Base-by-base conservation (phyloP, 1,284 basidiomycete species). In the Cutaneotrichosporon dermatis region DNA sequence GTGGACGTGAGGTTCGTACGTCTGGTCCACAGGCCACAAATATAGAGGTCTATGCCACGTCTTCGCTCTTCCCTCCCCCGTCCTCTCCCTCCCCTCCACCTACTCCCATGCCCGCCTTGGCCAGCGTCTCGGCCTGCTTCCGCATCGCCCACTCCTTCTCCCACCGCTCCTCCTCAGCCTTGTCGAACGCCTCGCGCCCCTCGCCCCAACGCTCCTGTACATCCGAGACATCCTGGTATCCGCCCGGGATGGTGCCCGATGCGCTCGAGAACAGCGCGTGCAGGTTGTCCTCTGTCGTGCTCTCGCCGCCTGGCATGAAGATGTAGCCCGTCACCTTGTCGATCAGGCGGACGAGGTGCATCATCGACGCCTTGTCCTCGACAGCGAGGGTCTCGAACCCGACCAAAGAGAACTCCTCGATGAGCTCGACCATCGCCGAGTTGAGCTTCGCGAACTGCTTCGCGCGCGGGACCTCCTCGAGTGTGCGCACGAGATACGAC, bases 311-410 rank as follows among this genome's bases (percentile, higher is more conserved):
- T 6, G 89, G 88, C 12, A 91, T 80, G 73, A 90, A 90, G 50
- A 95, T 83, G 75, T 91, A 94, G 25, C 93, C 93, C 0, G 90
- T 89, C 2, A 90, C 90, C 65, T 90, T 87, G 76, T 97, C 93
- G 63, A 96, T 86, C 42, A 83, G 83, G 34, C 85, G 84, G 13
- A 87, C 86, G 1, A 97, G 83, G 64, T 90, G 85, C 8, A 95
- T 79, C 93, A 97, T 97, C 4, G 91, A 94, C 55, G 86, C 81
- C 77, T 94, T 96, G 76, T 97, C 93, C 82, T 97, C 93, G 12
- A 97, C 92, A 0, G 93, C 94, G 0, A 99, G 83, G 0, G 96
- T 99, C 79, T 99, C 95, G 69, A 99, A 99, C 0, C 90, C 89
- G 34, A 99, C 93, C 10, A 98, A 83, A n/a, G 87, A 83, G 75